Conservation (phyloP, 2,329 filamentous ascomycete species). For the Lasiodiplodia hormozganensis region DNA sequence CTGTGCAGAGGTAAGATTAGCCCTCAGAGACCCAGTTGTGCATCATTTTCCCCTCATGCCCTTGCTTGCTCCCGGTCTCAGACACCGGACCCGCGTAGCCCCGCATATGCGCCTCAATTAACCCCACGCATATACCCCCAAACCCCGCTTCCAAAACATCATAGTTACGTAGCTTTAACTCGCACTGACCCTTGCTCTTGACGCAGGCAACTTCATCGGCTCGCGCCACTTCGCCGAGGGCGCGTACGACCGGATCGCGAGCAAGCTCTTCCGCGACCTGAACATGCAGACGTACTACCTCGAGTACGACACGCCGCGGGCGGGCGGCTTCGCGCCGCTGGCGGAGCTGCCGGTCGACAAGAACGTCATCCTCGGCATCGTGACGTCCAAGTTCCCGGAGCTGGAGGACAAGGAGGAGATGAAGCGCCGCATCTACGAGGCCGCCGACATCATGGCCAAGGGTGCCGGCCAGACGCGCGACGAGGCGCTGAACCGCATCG, state of each 20-base stretch:
- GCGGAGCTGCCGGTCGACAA: slow-evolving; percentile 49
- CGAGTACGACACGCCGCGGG: slow-evolving; percentile 52
- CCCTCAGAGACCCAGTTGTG: background rate
- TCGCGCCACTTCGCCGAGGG: slow-evolving; percentile 52
- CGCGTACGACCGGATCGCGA: slow-evolving; percentile 52
- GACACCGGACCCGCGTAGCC: background rate
- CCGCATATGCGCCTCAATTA: background rate
- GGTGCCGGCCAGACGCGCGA: slow-evolving; percentile 67
- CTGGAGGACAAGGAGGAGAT: slow-evolving; percentile 52
- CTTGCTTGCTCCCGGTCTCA: slow-evolving; percentile 38
- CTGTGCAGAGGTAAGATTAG: slow-evolving; percentile 59
- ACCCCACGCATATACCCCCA: slow-evolving; percentile 31
- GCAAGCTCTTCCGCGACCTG: slow-evolving; percentile 39
- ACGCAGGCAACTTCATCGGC: slow-evolving; percentile 50
- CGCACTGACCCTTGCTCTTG: slow-evolving; percentile 5
- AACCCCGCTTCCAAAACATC: background rate
- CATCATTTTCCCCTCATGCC: background rate
- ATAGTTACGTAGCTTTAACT: background rate
- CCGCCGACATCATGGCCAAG: slow-evolving; percentile 70
- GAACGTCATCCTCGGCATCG: slow-evolving; percentile 51
- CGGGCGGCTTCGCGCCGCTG: slow-evolving; percentile 53
- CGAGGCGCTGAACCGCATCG: slow-evolving; percentile 69
- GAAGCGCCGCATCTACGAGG: slow-evolving; percentile 48
- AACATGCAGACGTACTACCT: slow-evolving; percentile 43
- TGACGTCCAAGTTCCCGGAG: slow-evolving; percentile 51